Base-by-base conservation (phyloP, 1,284 basidiomycete genomes). In the Cutaneotrichosporon cutaneum region DNA sequence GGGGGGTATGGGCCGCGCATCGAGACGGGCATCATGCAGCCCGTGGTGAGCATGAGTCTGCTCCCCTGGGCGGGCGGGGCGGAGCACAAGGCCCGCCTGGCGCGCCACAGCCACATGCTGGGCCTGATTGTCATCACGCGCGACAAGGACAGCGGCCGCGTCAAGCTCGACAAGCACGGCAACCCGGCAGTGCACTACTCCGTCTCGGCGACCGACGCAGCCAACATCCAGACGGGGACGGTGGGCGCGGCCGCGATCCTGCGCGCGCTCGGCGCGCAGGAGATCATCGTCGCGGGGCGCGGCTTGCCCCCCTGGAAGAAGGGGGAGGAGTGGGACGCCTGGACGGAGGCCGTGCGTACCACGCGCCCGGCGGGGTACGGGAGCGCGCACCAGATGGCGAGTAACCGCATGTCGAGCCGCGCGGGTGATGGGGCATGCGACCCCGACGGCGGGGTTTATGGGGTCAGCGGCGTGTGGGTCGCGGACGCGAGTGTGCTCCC, bases 401-500 rank as follows among this genome's bases (percentile, higher is more conserved):
- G 75, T n/a, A 78, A 73, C 68, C 72, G 72, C 42, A 80, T 82
- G 80, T 75, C 77, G 7, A 63, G 67, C 4, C 68, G 71, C 22
- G 73, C 81, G 7, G 66, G 67, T 14, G 62, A 65, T 9, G 73
- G 74, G 21, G 80, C 77, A 0, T 74, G 78, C 54, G 78, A 81
- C 62, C 74, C 77, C 10, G 66, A 76, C 42, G 82, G 81, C 8
- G 69, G 72, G 21, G 78, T 82, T 0, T 81, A 80, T 71, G 81
- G 81, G 4, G 72, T 75, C 6, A 67, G 75, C 33, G 73, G 75
- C 18, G 72, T 82, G n/a, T 82, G 79, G 70, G 73, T 81, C 26
- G 81, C 81, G 8, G 82, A 82, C 56, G 81, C 81, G 26, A 75
- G 73, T 36, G 69, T 75, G 42, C 72, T 82, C 60, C 79, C 79